Base-by-base conservation (phyloP, 78 protist genomes). In the Dictyostelium intermedium region DNA sequence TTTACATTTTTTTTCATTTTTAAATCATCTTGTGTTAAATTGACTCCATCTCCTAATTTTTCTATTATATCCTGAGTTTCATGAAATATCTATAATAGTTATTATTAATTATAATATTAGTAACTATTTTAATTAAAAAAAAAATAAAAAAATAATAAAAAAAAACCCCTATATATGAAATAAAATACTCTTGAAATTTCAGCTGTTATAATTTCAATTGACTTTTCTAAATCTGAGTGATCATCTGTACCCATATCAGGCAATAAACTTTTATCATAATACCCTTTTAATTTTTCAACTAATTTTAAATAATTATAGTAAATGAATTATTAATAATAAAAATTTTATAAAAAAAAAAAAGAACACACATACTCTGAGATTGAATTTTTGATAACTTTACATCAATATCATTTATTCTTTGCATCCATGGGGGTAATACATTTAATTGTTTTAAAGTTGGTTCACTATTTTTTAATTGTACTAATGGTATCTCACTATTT, bases 1-100 rank as follows among this genome's bases (percentile, higher is more conserved):
- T 89, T 81, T 43, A 80, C 69, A 89, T 89, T 89, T 79, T 89
- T 89, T 70, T 80, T 89, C 5, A 89, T 23, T 30, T 89, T 89
- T 34, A 7, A 5, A 18, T 89, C 93, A 6, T 89, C 93, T 3
- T 34, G 10, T 34, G 87, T 45, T 25, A 80, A 27, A 14, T 27
- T 34, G 8, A 39, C 41, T 5, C 60, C 85, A n/a, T 45, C 61
- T 10, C 92, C 92, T 30, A 89, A 32, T 14, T 20, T 80, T 35
- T 43, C 69, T 47, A 89, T 80, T 3, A 37, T n/a, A 56, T 80
- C 23, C 79, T 89, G 93, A 47, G 93, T 89, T 39, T 45, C 25
- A 25, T 80, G 70, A 1, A 89, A 74, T 39, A 74, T 73, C 92
- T 87, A 39, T 11, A 14, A 50, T 16, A 5, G 16, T 8, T 23